A percentile compares a stretch with the other conserved stretches of the same genome.
Conservation (phyloP, 305 asterid species). For the Fraxinus albicans region DNA sequence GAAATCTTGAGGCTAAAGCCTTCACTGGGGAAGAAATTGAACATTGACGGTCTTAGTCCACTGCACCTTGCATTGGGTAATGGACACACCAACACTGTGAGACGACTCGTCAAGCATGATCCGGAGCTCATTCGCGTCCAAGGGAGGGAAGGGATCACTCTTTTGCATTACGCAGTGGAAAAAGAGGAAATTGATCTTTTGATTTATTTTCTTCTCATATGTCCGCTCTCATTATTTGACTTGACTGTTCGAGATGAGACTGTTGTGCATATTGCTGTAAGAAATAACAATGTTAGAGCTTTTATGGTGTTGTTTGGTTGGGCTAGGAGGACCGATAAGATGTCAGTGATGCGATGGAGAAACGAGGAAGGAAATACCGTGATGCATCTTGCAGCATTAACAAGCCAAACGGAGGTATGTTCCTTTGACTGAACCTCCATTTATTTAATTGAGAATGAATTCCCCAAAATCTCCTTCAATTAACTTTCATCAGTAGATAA, state of each 20-base stretch:
- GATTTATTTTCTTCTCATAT: neutral
- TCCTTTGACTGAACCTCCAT: neutral
- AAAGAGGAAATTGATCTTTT: constrained; percentile 10
- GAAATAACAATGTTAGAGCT: neutral
- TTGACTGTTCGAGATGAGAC: constrained; percentile 19
- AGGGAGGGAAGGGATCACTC: constrained; percentile 25
- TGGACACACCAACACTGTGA: neutral
- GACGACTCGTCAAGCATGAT: constrained; percentile 16
- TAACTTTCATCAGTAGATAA: no score
- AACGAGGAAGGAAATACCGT: constrained; percentile 22
- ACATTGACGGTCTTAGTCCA: constrained; percentile 25
- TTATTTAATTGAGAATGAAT: no score
- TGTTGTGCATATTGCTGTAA: constrained; percentile 29
- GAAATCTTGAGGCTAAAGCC: constrained; percentile 32
- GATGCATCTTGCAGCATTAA: constrained; percentile 28
- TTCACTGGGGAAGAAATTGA: constrained; percentile 20
- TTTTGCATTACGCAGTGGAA: constrained; percentile 25
- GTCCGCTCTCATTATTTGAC: constrained; percentile 15
- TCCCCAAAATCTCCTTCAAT: no score
- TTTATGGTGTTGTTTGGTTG: constrained; percentile 17
- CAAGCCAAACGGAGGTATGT: neutral
- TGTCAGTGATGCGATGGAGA: neutral
- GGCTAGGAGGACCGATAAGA: neutral
- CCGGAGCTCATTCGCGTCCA: constrained; percentile 21
- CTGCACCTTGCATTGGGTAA: no score